These are phyloP conservation scores for Poronia punctata DNA, from an alignment of 495 filamentous ascomycete genomes.

Conservation along the genomic window DNA sequence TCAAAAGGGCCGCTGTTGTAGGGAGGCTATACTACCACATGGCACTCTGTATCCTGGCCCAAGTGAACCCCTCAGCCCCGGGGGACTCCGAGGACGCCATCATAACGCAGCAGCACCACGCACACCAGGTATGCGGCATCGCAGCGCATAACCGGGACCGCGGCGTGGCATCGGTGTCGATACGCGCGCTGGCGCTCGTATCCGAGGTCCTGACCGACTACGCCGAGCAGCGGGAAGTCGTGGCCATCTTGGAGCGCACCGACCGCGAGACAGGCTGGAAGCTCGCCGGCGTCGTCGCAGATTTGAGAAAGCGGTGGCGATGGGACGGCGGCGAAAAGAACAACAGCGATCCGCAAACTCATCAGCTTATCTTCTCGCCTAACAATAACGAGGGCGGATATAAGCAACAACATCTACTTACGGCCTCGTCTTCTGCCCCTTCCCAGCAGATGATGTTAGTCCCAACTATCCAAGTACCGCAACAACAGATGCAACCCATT, in stretches of 20 bases:
- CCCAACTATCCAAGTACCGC: conserved; percentile 6
- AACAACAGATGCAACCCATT: conserved; percentile 23
- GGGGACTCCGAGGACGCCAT: conserved; percentile 60
- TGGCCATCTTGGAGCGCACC: conserved; percentile 70
- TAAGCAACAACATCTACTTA: not conserved
- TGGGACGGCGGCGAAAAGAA: conserved; percentile 49
- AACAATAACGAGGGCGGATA: not conserved
- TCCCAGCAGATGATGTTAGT: conserved; percentile 11
- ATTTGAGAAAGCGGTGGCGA: conserved; percentile 71
- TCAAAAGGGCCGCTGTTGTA: conserved; percentile 72
- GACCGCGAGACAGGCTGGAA: conserved; percentile 73
- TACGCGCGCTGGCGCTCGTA: conserved; percentile 72
- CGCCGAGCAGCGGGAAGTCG: conserved; percentile 73
- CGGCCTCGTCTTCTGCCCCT: not conserved
- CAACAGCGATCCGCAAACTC: conserved; percentile 15
- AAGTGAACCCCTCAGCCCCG: conserved; percentile 57
- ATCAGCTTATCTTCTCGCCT: conserved; percentile 15
- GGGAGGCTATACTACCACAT: conserved; percentile 91
- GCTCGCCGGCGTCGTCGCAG: conserved; percentile 56
- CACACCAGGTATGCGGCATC: conserved; percentile 81
- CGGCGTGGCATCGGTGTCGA: conserved; percentile 67
- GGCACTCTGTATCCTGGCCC: conserved; percentile 69
- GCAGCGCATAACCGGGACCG: conserved; percentile 75
- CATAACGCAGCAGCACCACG: conserved; percentile 60
- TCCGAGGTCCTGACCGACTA: conserved; percentile 63